Base-by-base conservation (phyloP, 2,329 filamentous ascomycete species). In the Sporothrix sp. region DNA sequence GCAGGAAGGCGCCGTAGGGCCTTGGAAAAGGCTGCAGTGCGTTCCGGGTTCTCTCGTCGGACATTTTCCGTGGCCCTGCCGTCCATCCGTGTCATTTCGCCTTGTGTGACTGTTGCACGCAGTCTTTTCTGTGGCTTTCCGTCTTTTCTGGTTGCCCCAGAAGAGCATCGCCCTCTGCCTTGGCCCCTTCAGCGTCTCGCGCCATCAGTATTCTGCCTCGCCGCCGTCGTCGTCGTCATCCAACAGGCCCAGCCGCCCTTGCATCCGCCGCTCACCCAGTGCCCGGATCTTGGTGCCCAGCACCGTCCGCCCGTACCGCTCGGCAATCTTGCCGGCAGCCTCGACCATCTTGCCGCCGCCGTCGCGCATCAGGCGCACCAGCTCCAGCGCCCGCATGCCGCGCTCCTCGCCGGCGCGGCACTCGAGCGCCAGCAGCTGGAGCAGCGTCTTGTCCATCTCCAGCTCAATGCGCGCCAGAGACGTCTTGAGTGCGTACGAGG, bases 361-460 rank as follows among this genome's bases (percentile, higher is more conserved):
- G 68, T 97, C 90, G 39, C 78, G 78, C 82, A 98, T 86, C 61
- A 98, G 72, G 55, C 78, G 75, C 27, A 95, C 93, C 60, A 97
- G 78, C 68, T 98, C 94, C 32, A 98, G 71, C 1, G 91, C 91
- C 58, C 91, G 88, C 88, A 96, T 96, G 6, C 90, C 91, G 27
- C 85, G 76, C 56, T 97, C 90, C 65, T 98, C 93, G 39, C 89
- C 88, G 58, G 93, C 87, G 53, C 89, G 81, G 65, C 93, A 98
- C 71, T 97, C 93, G 7, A 84, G 72, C 2, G 87, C 90, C 62
- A 98, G 73, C 64, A 97, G 76, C 70, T 96, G 89, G 56, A 98
- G 71, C 46, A 98, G 72, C 38, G 84, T 81, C 71, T 95, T 95
- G 71, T 98, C 90, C 33, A 95, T 80, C 39, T 94, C 87, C 39